A percentile compares a stretch with the other conserved stretches of the same genome.
These are phyloP conservation scores for Spathaspora sp. DNA, from an alignment of 1,139 yeast genomes.

Conservation along the genomic window DNA sequence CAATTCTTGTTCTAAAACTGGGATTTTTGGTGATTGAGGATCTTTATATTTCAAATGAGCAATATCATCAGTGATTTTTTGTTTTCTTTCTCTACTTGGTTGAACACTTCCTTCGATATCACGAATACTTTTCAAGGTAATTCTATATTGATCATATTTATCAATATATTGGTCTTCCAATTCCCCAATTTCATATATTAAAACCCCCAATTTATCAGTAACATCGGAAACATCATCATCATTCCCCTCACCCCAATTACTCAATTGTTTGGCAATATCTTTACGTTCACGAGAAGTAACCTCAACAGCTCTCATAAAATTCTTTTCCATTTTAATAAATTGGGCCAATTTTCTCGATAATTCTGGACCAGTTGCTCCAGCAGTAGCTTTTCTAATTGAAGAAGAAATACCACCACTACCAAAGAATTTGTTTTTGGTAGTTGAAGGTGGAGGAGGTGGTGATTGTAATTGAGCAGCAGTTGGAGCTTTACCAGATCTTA, in stretches of 20 bases:
- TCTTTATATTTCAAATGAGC: constrained; percentile 98
- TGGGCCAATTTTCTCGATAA: constrained; percentile 86
- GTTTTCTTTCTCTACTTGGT: constrained; percentile 98
- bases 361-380: constrained; percentile 95
- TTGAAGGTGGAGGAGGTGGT: constrained; percentile 89
- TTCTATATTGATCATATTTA: constrained; percentile 96
- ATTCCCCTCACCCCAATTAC: constrained; percentile 97
- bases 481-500: constrained; percentile 94
- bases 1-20: constrained; percentile 94
- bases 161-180: constrained; percentile 97
- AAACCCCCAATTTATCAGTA: constrained; percentile 95
- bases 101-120: constrained; percentile 97
- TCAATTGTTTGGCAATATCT: constrained; percentile 94
- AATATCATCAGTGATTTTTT: constrained; percentile 94
- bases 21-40: constrained; percentile 94
- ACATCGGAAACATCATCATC: constrained; percentile 97
- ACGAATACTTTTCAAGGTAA: constrained; percentile 91
- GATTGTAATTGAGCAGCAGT: constrained; percentile 93
- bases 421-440: constrained; percentile 76
- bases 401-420: constrained; percentile 87
- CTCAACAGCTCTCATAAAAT: constrained; percentile 91
- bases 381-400: constrained; percentile 80
- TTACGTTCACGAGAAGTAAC: constrained; percentile 93
- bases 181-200: constrained; percentile 95
- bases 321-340: constrained; percentile 94